Evolutionary conservation across 2,329 filamentous ascomycete genomes (phyloP).

Genomic region (Daldinia sp.): DNA sequence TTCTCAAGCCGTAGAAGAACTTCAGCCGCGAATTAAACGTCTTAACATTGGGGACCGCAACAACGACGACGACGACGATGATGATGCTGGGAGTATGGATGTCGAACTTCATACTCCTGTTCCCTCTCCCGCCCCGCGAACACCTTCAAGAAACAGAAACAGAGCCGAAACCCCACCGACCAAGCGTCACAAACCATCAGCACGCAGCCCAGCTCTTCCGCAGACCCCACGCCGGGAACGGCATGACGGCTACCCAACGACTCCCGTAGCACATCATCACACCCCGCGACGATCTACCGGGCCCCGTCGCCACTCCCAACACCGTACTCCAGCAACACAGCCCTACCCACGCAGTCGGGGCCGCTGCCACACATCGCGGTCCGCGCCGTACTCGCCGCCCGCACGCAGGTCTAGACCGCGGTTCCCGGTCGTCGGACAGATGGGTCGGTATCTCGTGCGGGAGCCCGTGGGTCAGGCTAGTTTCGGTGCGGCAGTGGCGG

Average conservation of each 20-base stretch:
- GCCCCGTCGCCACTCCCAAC: neutral
- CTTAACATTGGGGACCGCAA: neutral
- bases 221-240: no score
- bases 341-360: no score
- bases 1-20: neutral
- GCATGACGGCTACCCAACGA: neutral
- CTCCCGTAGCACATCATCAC: neutral
- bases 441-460: neutral
- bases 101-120: neutral
- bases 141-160: neutral
- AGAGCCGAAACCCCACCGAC: neutral
- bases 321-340: neutral
- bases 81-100: no score
- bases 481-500: neutral
- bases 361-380: neutral
- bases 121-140: neutral
- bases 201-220: neutral
- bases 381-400: neutral
- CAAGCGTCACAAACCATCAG: neutral
- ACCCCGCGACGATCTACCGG: neutral
- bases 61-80: neutral
- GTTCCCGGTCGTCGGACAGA: neutral
- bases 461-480: neutral
- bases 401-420: neutral
- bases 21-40: neutral